Evolutionary conservation across 2,329 filamentous ascomycete genomes (phyloP).

Genomic region (Paecilomyces sp.): DNA sequence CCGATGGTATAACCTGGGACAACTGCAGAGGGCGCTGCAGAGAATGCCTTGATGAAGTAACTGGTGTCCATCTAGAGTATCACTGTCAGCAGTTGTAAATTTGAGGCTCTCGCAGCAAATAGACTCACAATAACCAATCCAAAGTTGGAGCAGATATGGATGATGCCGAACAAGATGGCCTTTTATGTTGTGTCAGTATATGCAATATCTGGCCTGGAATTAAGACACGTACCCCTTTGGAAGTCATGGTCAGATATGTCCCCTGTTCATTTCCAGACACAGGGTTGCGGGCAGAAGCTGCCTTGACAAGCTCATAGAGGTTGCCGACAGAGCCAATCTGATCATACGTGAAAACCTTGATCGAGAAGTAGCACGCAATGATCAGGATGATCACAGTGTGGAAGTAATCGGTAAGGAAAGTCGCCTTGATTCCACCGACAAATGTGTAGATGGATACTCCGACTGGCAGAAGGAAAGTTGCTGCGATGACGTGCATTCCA

Average conservation of each 20-base stretch:
- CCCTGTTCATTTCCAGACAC: constrained; percentile 48
- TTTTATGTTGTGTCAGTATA: constrained; percentile 10
- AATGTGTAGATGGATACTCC: constrained; percentile 35
- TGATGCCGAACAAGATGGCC: constrained; percentile 45
- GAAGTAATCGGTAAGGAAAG: constrained; percentile 45
- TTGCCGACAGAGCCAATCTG: constrained; percentile 43
- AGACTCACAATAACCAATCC: constrained; percentile 42
- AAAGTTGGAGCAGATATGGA: constrained; percentile 45
- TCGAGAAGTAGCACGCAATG: constrained; percentile 43
- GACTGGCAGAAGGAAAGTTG: constrained; percentile 39
- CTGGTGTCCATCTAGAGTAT: constrained; percentile 42
- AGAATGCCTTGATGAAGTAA: constrained; percentile 49
- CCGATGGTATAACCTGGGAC: constrained; percentile 48
- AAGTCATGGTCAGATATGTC: constrained; percentile 51
- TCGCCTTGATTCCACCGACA: constrained; percentile 35
- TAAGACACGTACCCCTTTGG: constrained; percentile 38
- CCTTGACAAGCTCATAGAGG: constrained; percentile 45
- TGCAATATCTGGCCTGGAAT: constrained; percentile 27
- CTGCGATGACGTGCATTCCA: constrained; percentile 45
- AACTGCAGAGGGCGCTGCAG: constrained; percentile 39
- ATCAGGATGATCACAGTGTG: constrained; percentile 50
- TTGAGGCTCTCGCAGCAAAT: neutral
- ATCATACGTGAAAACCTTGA: constrained; percentile 38
- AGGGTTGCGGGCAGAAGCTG: constrained; percentile 38
- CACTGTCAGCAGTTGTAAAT: neutral